Conservation (phyloP, 1,284 basidiomycete species). For the Austroboletus niveus region DNA sequence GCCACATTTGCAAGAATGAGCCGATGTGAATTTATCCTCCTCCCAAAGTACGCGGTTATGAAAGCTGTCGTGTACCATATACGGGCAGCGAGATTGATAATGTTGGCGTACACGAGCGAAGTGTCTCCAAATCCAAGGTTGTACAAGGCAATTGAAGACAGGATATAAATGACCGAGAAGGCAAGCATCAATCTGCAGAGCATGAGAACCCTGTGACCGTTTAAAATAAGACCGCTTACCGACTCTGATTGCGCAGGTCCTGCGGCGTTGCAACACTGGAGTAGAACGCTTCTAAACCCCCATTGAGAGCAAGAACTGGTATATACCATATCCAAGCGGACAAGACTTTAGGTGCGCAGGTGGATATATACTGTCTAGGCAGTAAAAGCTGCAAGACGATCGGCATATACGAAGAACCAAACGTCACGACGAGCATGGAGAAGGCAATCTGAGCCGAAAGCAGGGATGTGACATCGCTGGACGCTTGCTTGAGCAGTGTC, state of each 20-base stretch:
- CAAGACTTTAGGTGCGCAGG: constrained; percentile 75
- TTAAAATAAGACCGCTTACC: constrained; percentile 36
- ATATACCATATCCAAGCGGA: constrained; percentile 82
- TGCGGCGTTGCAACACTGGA: constrained; percentile 68
- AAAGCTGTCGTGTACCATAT: constrained; percentile 52
- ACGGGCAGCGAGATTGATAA: constrained; percentile 58
- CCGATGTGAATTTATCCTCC: constrained; percentile 19
- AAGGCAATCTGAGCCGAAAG: constrained; percentile 71
- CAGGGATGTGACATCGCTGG: constrained; percentile 48
- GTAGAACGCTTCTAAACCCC: constrained; percentile 86
- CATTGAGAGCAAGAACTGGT: constrained; percentile 85
- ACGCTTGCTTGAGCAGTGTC: constrained; percentile 35
- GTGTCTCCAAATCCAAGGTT: constrained; percentile 57
- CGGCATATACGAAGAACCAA: constrained; percentile 73
- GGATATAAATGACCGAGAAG: constrained; percentile 63
- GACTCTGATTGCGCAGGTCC: constrained; percentile 66
- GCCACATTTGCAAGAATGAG: constrained; percentile 29
- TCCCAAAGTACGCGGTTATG: constrained; percentile 36
- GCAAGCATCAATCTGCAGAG: constrained; percentile 59
- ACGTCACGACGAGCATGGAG: constrained; percentile 68
- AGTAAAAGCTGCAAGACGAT: constrained; percentile 70
- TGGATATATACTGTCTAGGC: constrained; percentile 65
- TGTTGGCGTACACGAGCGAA: constrained; percentile 76
- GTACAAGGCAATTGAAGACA: constrained; percentile 51
- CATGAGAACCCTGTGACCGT: background rate